Evolutionary conservation across 129 eudicot genomes (phyloP).

Genomic region (Smallanthus sonchifolius): DNA sequence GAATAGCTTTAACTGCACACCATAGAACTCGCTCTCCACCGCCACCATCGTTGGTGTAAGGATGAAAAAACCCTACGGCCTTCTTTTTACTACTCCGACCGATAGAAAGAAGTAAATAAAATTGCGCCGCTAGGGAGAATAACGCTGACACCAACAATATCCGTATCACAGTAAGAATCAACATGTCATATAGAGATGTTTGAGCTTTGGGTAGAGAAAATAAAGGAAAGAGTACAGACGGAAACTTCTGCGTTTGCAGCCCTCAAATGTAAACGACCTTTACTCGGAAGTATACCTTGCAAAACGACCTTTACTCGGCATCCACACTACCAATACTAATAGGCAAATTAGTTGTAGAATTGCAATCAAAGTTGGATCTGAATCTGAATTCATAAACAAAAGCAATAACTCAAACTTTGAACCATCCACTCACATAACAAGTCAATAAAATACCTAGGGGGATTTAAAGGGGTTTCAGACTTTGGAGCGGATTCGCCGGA

Average conservation of each 20-base stretch:
- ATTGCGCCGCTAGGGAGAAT: neutral
- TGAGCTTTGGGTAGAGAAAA: constrained; percentile 11
- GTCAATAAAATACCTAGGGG: too few relatives aligned
- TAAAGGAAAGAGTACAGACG: neutral
- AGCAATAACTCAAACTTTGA: too few relatives aligned
- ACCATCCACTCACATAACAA: too few relatives aligned
- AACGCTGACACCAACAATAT: constrained; percentile 16
- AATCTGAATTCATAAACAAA: constrained; percentile 7
- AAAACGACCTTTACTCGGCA: too few relatives aligned
- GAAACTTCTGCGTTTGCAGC: constrained; percentile 4
- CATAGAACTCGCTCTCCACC: constrained; percentile 96
- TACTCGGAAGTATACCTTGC: neutral
- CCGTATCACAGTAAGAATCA: constrained; percentile 11
- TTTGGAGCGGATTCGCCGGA: too few relatives aligned
- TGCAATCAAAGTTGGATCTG: constrained; percentile 12
- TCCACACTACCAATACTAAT: too few relatives aligned
- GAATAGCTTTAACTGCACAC: constrained; percentile 97
- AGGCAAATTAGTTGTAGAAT: too few relatives aligned
- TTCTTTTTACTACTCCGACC: constrained; percentile 38
- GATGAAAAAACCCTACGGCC: constrained; percentile 87
- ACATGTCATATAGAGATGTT: neutral
- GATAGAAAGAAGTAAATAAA: constrained; percentile 14
- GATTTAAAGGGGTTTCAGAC: too few relatives aligned
- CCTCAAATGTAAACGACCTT: neutral
- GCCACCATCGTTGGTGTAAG: constrained; percentile 98